Evolutionary conservation across 2,329 filamentous ascomycete genomes (phyloP).

Genomic region (Cryphonectria parasitica): DNA sequence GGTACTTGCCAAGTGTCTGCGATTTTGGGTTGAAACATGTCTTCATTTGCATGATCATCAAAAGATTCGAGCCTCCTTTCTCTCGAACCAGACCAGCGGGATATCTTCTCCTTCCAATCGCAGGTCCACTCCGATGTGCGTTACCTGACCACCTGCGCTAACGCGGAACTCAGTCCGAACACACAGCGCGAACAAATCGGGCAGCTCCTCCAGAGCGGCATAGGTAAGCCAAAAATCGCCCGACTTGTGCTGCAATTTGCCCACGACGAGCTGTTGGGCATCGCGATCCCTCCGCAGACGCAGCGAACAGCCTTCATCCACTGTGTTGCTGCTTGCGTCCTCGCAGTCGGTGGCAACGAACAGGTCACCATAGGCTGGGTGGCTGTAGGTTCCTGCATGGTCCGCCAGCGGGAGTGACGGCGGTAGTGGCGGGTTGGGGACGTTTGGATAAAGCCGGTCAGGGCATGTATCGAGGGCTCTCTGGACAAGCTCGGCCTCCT

Average conservation of each 20-base stretch:
- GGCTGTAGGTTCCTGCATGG: slow-evolving; percentile 25
- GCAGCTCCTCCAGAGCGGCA: not conserved
- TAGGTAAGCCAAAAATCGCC: slow-evolving; percentile 21
- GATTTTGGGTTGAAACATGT: not conserved
- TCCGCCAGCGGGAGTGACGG: slow-evolving; percentile 18
- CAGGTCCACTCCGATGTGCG: slow-evolving; percentile 24
- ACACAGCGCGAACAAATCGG: not conserved
- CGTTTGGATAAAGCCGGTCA: slow-evolving; percentile 28
- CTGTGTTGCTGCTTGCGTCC: not conserved
- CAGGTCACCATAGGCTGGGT: slow-evolving; percentile 28
- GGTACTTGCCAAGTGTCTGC: not conserved
- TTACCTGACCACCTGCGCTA: slow-evolving; percentile 20
- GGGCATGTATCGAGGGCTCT: slow-evolving; percentile 22
- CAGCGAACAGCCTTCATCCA: not conserved
- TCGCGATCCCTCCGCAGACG: not conserved
- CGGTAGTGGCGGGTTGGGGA: slow-evolving; percentile 25
- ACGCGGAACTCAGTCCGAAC: slow-evolving; percentile 25
- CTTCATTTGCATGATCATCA: too few relatives aligned
- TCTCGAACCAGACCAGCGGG: slow-evolving; percentile 28
- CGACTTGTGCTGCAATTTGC: slow-evolving; percentile 15
- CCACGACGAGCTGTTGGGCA: not conserved
- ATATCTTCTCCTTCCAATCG: slow-evolving; percentile 22
- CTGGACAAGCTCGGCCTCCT: slow-evolving; percentile 2
- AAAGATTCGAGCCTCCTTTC: not conserved
- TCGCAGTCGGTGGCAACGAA: slow-evolving; percentile 20